Percentiles rank a stretch among this genome's conserved stretches.
phyloP scores from a whole-genome alignment of 176 grass and related monocot genomes.

The Musa troglodytarum region DNA sequence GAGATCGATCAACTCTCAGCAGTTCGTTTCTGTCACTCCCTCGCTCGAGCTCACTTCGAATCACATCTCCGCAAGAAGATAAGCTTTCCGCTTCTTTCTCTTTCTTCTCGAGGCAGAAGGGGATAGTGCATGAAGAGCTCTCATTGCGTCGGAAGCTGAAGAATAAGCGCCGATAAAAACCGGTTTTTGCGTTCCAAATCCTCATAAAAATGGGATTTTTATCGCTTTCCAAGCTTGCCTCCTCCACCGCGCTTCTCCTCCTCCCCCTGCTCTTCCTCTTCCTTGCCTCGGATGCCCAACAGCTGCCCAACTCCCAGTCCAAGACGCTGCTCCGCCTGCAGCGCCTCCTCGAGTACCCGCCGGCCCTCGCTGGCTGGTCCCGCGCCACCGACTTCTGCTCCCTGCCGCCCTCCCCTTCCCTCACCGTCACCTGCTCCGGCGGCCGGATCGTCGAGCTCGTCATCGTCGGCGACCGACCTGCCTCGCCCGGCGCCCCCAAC shows the following conservation, averaged over 20 bases:
- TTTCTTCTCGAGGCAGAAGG: neutral
- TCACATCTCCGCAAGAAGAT: no score
- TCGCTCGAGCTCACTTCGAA: no score
- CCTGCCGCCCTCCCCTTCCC: slow-evolving; percentile 27
- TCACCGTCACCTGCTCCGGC: slow-evolving; percentile 41
- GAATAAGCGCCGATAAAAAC: neutral
- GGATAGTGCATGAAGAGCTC: neutral
- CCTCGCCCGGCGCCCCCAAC: slow-evolving; percentile 2
- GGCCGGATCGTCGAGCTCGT: slow-evolving; percentile 50
- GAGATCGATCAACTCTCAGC: no score
- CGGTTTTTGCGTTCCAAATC: neutral
- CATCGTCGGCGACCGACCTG: slow-evolving; percentile 30
- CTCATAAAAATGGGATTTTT: slow-evolving; percentile 1
- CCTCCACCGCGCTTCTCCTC: neutral
- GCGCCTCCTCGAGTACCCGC: slow-evolving; percentile 39
- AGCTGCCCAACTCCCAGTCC: slow-evolving; percentile 41
- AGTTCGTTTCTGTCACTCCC: no score
- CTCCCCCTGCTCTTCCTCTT: slow-evolving; percentile 3
- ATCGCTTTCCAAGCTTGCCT: neutral
- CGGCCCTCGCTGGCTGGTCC: slow-evolving; percentile 26
- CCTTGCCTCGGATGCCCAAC: slow-evolving; percentile 14
- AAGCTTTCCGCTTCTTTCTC: neutral
- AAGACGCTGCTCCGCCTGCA: slow-evolving; percentile 48
- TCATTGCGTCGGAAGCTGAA: neutral
- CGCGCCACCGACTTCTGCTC: slow-evolving; percentile 38